phyloP scores from a whole-genome alignment of 1,284 basidiomycete genomes.

The Ganoderma lingzhi region DNA sequence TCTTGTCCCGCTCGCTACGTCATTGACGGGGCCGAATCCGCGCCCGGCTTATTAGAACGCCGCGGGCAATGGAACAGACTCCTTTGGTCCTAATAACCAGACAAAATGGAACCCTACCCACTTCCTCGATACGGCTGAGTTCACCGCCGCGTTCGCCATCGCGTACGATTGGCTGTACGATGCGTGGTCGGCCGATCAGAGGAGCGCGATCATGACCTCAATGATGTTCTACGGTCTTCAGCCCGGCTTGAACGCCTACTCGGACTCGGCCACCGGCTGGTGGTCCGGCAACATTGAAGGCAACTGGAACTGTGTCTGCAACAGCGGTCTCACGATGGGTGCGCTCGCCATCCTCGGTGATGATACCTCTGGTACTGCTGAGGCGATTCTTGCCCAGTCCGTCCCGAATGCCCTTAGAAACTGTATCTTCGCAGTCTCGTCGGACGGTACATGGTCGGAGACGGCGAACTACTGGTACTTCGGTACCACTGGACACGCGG shows the following conservation, averaged over 20 bases:
- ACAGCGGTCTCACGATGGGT: conserved; percentile 89
- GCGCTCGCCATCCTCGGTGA: conserved; percentile 92
- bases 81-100: conserved; percentile 68
- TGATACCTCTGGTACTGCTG: conserved; percentile 81
- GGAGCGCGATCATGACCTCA: conserved; percentile 72
- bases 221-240: conserved; percentile 85
- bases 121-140: conserved; percentile 96
- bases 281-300: conserved; percentile 68
- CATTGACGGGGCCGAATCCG: conserved; percentile 12
- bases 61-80: conserved; percentile 64
- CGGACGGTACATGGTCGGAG: conserved; percentile 95
- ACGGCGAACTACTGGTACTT: conserved; percentile 98
- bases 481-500: conserved; percentile 90
- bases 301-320: conserved; percentile 99
- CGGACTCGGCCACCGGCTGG: conserved; percentile 53
- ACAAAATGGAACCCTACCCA: conserved; percentile 86
- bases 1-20: conserved; percentile 7
- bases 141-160: conserved; percentile 88
- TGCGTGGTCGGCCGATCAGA: conserved; percentile 81
- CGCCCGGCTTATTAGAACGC: conserved; percentile 60
- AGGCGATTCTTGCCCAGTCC: conserved; percentile 71
- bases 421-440: conserved; percentile 72
- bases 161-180: conserved; percentile 98
- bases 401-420: conserved; percentile 82
- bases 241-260: conserved; percentile 64